These are phyloP conservation scores for Apiotrichum porosum DNA, from an alignment of 1,284 basidiomycete genomes.

Conservation along the genomic window DNA sequence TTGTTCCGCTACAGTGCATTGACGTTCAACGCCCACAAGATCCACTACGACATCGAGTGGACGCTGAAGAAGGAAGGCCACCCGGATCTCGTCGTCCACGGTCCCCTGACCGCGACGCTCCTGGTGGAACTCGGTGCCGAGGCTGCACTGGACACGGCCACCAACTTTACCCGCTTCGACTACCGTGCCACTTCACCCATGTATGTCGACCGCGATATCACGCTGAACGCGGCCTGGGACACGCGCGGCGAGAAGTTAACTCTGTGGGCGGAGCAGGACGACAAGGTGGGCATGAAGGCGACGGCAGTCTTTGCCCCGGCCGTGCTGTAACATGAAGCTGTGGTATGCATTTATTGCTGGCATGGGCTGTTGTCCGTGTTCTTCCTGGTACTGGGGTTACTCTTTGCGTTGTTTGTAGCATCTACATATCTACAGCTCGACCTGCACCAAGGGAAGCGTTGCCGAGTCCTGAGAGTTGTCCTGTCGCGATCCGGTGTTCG, in stretches of 20 bases:
- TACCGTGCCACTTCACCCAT: slow-evolving; percentile 72
- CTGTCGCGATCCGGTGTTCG: no score
- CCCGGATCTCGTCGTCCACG: slow-evolving; percentile 73
- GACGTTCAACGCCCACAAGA: slow-evolving; percentile 54
- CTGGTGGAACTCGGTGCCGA: slow-evolving; percentile 59
- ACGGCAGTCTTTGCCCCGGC: slow-evolving; percentile 18
- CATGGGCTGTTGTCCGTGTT: no score
- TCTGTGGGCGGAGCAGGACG: slow-evolving; percentile 59
- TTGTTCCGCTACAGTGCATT: slow-evolving; percentile 79
- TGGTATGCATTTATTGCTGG: no score
- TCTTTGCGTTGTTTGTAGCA: no score
- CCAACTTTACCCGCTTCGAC: slow-evolving; percentile 56
- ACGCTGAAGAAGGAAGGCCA: slow-evolving; percentile 66
- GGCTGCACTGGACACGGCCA: slow-evolving; percentile 10
- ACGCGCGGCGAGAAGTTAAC: slow-evolving; percentile 35
- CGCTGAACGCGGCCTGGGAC: slow-evolving; percentile 55
- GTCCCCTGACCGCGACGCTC: slow-evolving; percentile 71
- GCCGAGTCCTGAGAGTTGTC: no score
- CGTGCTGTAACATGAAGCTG: no score
- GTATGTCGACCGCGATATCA: slow-evolving; percentile 59
- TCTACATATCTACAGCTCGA: no score
- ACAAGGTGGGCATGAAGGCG: slow-evolving; percentile 67
- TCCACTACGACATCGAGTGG: slow-evolving; percentile 53
- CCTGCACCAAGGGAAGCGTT: no score
- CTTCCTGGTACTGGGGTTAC: no score